These are phyloP conservation scores for Trametes meyenii DNA, from an alignment of 768 basidiomycete genomes.

Conservation along the genomic window DNA sequence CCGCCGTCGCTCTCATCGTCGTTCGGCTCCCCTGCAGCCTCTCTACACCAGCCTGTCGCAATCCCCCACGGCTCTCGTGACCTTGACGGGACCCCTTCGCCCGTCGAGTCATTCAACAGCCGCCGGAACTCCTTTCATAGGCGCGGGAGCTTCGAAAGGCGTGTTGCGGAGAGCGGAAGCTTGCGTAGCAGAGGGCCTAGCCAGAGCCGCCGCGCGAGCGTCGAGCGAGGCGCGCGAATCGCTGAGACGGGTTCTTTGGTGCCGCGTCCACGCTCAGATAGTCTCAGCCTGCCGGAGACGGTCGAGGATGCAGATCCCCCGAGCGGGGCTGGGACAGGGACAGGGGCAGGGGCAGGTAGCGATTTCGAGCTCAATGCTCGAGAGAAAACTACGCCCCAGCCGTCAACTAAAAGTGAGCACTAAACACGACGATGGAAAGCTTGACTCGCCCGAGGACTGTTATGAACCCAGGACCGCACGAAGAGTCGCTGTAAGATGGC, in stretches of 20 bases:
- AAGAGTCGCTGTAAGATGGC: not conserved
- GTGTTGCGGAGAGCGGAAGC: constrained; percentile 31
- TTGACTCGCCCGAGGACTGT: not conserved
- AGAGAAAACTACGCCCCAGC: constrained; percentile 13
- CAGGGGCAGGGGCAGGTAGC: not conserved
- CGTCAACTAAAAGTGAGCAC: not conserved
- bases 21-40: constrained; percentile 48
- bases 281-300: constrained; percentile 15
- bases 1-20: constrained; percentile 54
- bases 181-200: constrained; percentile 38
- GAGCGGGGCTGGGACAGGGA: not conserved
- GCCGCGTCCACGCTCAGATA: constrained; percentile 30
- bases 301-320: constrained; percentile 8
- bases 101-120: constrained; percentile 24
- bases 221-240: constrained; percentile 66
- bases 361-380: not conserved
- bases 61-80: constrained; percentile 8
- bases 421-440: not conserved
- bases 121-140: constrained; percentile 43
- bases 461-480: not conserved
- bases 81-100: constrained; percentile 24
- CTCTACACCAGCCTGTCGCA: constrained; percentile 11
- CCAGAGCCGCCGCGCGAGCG: constrained; percentile 51
- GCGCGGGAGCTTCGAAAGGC: constrained; percentile 36
- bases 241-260: constrained; percentile 69